Evolutionary conservation across 768 basidiomycete species (phyloP).

Genomic region (Mycena metata): DNA sequence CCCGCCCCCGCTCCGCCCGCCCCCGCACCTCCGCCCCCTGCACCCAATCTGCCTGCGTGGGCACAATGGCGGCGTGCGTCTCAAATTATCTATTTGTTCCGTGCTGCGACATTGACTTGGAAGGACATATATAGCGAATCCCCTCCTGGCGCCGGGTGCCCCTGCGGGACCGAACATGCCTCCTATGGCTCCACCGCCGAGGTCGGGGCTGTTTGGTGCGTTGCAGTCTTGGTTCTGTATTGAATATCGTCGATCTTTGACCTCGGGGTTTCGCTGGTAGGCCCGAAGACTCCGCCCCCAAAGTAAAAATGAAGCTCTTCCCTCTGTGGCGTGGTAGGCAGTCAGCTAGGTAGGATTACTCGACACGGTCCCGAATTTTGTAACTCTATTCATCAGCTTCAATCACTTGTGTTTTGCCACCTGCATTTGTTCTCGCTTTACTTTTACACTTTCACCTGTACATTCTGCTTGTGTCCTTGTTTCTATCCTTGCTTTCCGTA

Average conservation of each 20-base stretch:
- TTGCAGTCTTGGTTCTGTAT: not conserved
- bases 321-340: too few species aligned
- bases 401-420: too few species aligned
- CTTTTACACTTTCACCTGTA: too few species aligned
- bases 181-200: conserved; percentile 1
- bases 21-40: conserved; percentile 41
- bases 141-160: conserved; percentile 14
- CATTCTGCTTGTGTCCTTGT: too few species aligned
- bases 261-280: not conserved
- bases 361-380: too few species aligned
- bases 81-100: not conserved
- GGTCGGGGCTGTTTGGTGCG: conserved; percentile 22
- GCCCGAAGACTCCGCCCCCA: conserved; percentile 29
- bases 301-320: conserved; percentile 5
- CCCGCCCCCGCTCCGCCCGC: conserved; percentile 45
- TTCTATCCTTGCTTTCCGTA: too few species aligned
- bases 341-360: too few species aligned
- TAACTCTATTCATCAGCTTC: too few species aligned
- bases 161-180: conserved; percentile 10
- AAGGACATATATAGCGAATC: conserved; percentile 12
- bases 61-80: conserved; percentile 69
- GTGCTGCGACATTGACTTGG: not conserved
- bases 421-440: too few species aligned
- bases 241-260: not conserved
- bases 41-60: conserved; percentile 53